These are phyloP conservation scores for Mallotus repandus DNA, from an alignment of 441 rosid species.

Conservation along the genomic window DNA sequence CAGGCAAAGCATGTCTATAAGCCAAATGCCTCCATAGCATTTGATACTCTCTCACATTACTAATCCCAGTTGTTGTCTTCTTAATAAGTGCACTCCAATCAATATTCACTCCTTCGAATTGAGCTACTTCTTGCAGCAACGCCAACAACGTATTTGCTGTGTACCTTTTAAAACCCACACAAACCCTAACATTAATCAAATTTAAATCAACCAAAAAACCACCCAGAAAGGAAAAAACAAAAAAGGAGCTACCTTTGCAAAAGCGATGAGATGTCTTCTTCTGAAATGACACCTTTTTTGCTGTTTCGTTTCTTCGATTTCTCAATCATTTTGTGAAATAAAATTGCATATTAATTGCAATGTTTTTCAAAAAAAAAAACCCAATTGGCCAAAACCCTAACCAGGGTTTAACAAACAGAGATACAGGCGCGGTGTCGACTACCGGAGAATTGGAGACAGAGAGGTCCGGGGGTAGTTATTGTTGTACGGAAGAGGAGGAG, in stretches of 20 bases:
- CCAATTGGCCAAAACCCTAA: slow-evolving; percentile 34
- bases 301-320: slow-evolving; percentile 36
- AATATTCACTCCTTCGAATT: slow-evolving; percentile 50
- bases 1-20: slow-evolving; percentile 48
- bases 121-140: slow-evolving; percentile 71
- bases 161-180: slow-evolving; percentile 38
- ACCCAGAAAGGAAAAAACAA: not conserved
- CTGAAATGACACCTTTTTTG: slow-evolving; percentile 51
- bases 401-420: slow-evolving; percentile 38
- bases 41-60: slow-evolving; percentile 72
- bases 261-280: slow-evolving; percentile 63
- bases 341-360: slow-evolving; percentile 33
- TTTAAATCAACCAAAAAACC: not conserved
- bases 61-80: slow-evolving; percentile 70
- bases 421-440: not conserved
- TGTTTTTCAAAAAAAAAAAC: not conserved
- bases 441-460: not conserved
- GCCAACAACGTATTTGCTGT: slow-evolving; percentile 49
- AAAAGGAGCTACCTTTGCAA: slow-evolving; percentile 49
- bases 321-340: slow-evolving; percentile 41
- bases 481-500: not conserved
- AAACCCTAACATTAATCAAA: not conserved
- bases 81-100: slow-evolving; percentile 77
- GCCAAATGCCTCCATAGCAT: slow-evolving; percentile 93
- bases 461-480: not conserved